phyloP scores from a whole-genome alignment of 75 land plant genomes.

The Sequoiadendron giganteum region DNA sequence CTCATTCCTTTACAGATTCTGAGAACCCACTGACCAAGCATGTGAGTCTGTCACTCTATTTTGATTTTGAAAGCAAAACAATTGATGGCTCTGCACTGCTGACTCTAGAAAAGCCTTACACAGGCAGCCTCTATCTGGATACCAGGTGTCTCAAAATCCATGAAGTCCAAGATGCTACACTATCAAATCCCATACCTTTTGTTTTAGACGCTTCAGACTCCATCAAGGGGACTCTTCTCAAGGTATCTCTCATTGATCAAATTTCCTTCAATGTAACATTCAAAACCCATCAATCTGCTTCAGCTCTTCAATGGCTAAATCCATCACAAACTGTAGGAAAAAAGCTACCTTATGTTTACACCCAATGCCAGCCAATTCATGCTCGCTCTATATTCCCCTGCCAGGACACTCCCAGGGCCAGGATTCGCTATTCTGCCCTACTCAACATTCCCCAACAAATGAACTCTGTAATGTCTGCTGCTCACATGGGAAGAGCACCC shows the following conservation, averaged over 20 bases:
- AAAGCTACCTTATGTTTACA: constrained; percentile 66
- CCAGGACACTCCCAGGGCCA: constrained; percentile 86
- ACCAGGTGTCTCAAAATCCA: constrained; percentile 57
- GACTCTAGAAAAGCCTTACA: constrained; percentile 45
- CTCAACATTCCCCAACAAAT: constrained; percentile 63
- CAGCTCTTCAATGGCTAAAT: constrained; percentile 87
- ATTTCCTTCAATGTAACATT: constrained; percentile 38
- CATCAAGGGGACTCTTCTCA: constrained; percentile 49
- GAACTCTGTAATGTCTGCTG: constrained; percentile 77
- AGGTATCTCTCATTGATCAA: constrained; percentile 32
- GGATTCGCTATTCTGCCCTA: constrained; percentile 56
- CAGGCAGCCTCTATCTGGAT: constrained; percentile 67
- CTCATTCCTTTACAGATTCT: constrained; percentile 81
- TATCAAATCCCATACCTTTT: constrained; percentile 19
- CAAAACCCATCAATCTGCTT: constrained; percentile 50
- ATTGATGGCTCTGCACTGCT: constrained; percentile 61
- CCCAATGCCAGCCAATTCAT: constrained; percentile 91
- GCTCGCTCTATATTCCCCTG: constrained; percentile 94
- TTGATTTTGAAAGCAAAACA: constrained; percentile 65
- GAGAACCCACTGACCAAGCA: constrained; percentile 61
- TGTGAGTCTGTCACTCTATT: constrained; percentile 65
- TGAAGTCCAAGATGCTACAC: constrained; percentile 32
- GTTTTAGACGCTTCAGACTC: constrained; percentile 26
- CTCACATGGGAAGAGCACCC: constrained; percentile 34
- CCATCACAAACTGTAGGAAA: constrained; percentile 70